Percentiles rank a stretch among this genome's conserved stretches.
phyloP scores from a whole-genome alignment of 2,329 filamentous ascomycete species.

The Diaporthe eres region DNA sequence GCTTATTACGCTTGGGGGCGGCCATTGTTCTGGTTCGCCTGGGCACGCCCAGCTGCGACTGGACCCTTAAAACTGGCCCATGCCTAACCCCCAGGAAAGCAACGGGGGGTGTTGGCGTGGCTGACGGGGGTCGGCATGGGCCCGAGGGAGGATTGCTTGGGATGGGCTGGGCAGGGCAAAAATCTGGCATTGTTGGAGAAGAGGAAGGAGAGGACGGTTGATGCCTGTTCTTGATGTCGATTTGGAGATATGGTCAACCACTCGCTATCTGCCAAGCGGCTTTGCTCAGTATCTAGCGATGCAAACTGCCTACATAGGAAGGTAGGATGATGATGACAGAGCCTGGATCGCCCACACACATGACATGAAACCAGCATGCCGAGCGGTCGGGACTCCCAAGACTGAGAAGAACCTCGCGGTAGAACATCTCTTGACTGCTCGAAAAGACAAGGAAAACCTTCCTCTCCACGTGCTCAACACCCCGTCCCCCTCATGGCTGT shows the following conservation, averaged over 20 bases:
- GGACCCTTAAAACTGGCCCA: conserved; percentile 30
- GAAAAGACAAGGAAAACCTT: conserved; percentile 21
- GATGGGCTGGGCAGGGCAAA: conserved; percentile 4
- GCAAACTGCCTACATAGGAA: conserved; percentile 29
- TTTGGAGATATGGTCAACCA: neutral
- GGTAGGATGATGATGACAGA: conserved; percentile 17
- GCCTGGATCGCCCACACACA: conserved; percentile 16
- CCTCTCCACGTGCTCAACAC: neutral
- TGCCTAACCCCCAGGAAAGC: neutral
- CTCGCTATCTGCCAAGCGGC: conserved; percentile 17
- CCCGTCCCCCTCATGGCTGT: neutral
- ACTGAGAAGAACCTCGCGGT: conserved; percentile 23
- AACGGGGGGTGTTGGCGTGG: neutral
- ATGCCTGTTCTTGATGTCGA: conserved; percentile 12
- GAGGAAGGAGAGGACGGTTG: neutral
- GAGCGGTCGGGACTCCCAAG: neutral
- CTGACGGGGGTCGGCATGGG: conserved; percentile 14
- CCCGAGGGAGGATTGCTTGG: neutral
- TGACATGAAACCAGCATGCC: conserved; percentile 33
- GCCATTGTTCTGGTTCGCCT: conserved; percentile 16
- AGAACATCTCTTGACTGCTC: conserved; percentile 9
- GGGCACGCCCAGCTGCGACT: conserved; percentile 6
- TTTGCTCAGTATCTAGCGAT: conserved; percentile 27
- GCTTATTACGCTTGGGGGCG: conserved; percentile 3
- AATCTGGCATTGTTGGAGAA: neutral